phyloP scores from a whole-genome alignment of 2,329 filamentous ascomycete genomes.

The Zymoseptoria passerinii region DNA sequence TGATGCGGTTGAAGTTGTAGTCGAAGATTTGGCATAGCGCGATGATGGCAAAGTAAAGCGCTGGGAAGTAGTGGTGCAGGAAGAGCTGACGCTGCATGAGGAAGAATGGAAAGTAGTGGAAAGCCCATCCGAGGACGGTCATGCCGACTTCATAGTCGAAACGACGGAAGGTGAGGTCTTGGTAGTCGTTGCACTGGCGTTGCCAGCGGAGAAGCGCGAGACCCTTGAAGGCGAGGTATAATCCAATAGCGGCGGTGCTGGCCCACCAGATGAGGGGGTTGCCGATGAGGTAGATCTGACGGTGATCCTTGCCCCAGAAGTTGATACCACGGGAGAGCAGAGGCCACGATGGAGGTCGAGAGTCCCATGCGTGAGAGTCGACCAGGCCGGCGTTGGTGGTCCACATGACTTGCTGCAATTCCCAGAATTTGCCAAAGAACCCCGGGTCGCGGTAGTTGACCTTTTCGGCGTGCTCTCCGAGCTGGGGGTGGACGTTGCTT shows the following conservation, averaged over 20 bases:
- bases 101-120: slow-evolving; percentile 99
- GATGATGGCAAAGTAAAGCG: slow-evolving; percentile 89
- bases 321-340: slow-evolving; percentile 91
- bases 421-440: slow-evolving; percentile 96
- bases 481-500: slow-evolving; percentile 72
- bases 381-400: slow-evolving; percentile 92
- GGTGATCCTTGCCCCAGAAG: slow-evolving; percentile 93
- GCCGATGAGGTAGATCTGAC: slow-evolving; percentile 92
- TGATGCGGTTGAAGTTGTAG: slow-evolving; percentile 67
- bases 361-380: slow-evolving; percentile 97
- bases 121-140: slow-evolving; percentile 84
- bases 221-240: slow-evolving; percentile 79
- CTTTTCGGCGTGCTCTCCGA: slow-evolving; percentile 71
- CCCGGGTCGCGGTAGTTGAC: slow-evolving; percentile 93
- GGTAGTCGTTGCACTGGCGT: slow-evolving; percentile 81
- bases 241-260: slow-evolving; percentile 64
- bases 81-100: slow-evolving; percentile 98
- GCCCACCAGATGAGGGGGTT: slow-evolving; percentile 95
- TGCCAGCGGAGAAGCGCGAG: slow-evolving; percentile 89
- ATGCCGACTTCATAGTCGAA: slow-evolving; percentile 96
- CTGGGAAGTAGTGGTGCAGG: slow-evolving; percentile 96
- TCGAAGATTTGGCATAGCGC: slow-evolving; percentile 84
- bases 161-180: slow-evolving; percentile 75
- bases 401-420: slow-evolving; percentile 98
- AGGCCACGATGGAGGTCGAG: slow-evolving; percentile 87